These are phyloP conservation scores for Aspergillus bertholletiae DNA, from an alignment of 495 filamentous ascomycete genomes.

Conservation along the genomic window DNA sequence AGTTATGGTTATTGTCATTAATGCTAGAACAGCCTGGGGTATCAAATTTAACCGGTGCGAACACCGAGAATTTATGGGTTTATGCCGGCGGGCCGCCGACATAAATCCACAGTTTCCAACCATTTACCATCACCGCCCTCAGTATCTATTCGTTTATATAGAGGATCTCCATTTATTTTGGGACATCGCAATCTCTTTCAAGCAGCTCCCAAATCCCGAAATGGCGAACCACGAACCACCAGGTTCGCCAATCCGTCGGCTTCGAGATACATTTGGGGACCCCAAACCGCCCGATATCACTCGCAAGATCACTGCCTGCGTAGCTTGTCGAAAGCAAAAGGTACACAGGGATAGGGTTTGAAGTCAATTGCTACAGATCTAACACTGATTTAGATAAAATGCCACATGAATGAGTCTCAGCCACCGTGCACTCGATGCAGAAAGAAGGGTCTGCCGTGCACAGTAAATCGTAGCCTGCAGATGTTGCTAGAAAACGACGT, in stretches of 20 bases:
- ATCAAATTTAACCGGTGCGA: no score
- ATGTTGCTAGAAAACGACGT: conserved; percentile 34
- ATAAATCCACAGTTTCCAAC: no score
- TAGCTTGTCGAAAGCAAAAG: conserved; percentile 39
- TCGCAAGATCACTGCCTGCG: conserved; percentile 38
- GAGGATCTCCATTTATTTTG: no score
- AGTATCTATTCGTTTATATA: no score
- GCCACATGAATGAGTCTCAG: conserved; percentile 36
- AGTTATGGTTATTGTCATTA: no score
- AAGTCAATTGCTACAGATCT: neutral
- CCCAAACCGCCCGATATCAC: conserved; percentile 34
- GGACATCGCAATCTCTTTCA: neutral
- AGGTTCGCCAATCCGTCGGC: neutral
- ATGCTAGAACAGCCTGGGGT: no score
- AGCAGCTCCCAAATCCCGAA: neutral
- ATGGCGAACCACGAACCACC: neutral
- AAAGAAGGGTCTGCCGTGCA: conserved; percentile 27
- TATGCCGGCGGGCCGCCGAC: no score
- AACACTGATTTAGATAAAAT: conserved; percentile 32
- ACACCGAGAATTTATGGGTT: no score
- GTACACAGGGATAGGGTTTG: conserved; percentile 9
- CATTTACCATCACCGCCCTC: no score
- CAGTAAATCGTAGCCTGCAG: conserved; percentile 33
- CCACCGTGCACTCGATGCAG: conserved; percentile 29
- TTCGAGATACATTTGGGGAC: conserved; percentile 23